Conservation (phyloP, 441 rosid species). For the Biscutella auriculata region DNA sequence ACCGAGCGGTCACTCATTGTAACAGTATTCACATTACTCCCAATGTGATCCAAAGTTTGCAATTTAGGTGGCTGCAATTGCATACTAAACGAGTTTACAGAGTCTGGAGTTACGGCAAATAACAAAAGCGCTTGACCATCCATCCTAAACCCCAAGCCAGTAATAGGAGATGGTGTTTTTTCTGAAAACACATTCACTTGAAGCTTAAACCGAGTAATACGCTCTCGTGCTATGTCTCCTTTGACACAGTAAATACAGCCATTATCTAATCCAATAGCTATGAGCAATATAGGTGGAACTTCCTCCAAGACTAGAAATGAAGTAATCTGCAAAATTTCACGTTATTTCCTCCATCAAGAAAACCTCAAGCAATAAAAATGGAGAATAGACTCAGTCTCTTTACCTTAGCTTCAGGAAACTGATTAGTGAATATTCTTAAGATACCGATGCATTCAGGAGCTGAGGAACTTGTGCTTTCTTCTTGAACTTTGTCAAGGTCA, state of each 20-base stretch:
- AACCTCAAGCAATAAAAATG: neutral
- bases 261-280: conserved; percentile 82
- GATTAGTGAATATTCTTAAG: conserved; percentile 77
- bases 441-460: conserved; percentile 81
- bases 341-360: conserved; percentile 2
- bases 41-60: conserved; percentile 82
- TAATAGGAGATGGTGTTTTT: conserved; percentile 35
- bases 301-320: conserved; percentile 91
- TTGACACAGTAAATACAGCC: conserved; percentile 82
- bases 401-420: conserved; percentile 90
- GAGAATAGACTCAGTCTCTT: neutral
- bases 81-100: conserved; percentile 66
- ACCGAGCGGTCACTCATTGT: conserved; percentile 92
- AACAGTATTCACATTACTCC: conserved; percentile 52
- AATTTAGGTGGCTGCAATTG: conserved; percentile 61
- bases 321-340: conserved; percentile 57
- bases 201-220: conserved; percentile 79
- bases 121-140: conserved; percentile 83
- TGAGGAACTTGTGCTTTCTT: conserved; percentile 58
- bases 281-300: conserved; percentile 81
- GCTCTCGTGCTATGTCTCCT: conserved; percentile 92
- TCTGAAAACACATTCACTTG: conserved; percentile 41
- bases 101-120: conserved; percentile 68
- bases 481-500: conserved; percentile 79
- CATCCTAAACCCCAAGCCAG: conserved; percentile 79